These are phyloP conservation scores for Pyrus hybrid DNA, from an alignment of 331 rosid species.

Conservation along the genomic window DNA sequence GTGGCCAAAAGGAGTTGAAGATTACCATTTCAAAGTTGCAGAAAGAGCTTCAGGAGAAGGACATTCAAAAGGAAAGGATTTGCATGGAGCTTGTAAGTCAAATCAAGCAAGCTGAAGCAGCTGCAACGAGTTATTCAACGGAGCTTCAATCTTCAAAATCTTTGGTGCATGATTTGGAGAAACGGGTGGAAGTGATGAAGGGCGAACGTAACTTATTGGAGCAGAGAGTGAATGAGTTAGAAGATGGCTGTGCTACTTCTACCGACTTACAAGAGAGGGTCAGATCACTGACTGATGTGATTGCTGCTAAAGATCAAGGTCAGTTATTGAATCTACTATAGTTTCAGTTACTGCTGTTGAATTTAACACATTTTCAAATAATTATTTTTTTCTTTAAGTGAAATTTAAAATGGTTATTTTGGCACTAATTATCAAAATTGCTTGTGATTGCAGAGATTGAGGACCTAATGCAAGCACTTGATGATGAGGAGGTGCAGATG, in stretches of 20 bases:
- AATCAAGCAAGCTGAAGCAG: conserved; percentile 79
- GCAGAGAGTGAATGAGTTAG: conserved; percentile 55
- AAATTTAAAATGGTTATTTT: neutral
- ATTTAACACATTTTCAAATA: too few species aligned
- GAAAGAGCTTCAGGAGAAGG: conserved; percentile 93
- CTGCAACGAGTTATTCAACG: conserved; percentile 40
- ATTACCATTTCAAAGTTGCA: conserved; percentile 53
- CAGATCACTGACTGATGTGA: conserved; percentile 49
- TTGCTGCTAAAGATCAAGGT: conserved; percentile 90
- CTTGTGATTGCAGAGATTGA: conserved; percentile 73
- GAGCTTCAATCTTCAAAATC: conserved; percentile 65
- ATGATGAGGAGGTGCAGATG: conserved; percentile 92
- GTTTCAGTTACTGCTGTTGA: too few species aligned
- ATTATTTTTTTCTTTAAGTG: too few species aligned
- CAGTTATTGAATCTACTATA: conserved; percentile 10
- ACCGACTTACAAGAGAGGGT: conserved; percentile 61
- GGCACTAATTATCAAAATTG: conserved; percentile 6
- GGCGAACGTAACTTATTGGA: conserved; percentile 46
- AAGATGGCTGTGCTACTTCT: conserved; percentile 37
- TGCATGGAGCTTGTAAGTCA: conserved; percentile 84
- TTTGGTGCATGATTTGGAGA: conserved; percentile 51
- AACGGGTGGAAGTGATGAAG: conserved; percentile 39
- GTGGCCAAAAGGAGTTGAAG: conserved; percentile 70
- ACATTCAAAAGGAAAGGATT: conserved; percentile 66
- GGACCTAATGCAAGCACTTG: conserved; percentile 87